phyloP scores from a whole-genome alignment of 306 rosid genomes.

The Mimosa pudica region DNA sequence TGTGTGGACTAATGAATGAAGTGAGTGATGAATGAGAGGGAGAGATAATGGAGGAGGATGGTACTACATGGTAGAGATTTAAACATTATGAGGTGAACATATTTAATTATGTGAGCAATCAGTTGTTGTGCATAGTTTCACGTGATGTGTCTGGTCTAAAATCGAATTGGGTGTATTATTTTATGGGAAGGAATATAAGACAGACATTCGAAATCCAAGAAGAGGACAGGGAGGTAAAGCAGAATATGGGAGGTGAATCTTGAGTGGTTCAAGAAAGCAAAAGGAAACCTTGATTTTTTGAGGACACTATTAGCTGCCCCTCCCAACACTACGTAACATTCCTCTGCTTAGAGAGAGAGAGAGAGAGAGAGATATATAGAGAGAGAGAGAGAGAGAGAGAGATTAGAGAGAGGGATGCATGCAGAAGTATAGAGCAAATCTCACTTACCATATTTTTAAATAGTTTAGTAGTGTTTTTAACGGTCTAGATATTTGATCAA shows the following conservation, averaged over 20 bases:
- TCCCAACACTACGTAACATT: slow-evolving; percentile 43
- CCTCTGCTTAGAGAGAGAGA: slow-evolving; percentile 27
- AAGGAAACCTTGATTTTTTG: neutral
- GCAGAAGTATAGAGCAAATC: slow-evolving; percentile 47
- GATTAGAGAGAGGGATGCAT: neutral
- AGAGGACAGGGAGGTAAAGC: slow-evolving; percentile 53
- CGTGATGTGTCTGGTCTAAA: slow-evolving; percentile 20
- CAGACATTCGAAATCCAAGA: slow-evolving; percentile 65
- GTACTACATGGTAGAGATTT: neutral
- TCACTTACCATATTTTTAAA: slow-evolving; percentile 43
- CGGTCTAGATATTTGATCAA: neutral
- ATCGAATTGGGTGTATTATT: slow-evolving; percentile 1
- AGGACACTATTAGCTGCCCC: neutral
- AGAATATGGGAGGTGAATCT: slow-evolving; percentile 54
- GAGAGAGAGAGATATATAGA: slow-evolving; percentile 33
- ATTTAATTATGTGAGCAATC: neutral
- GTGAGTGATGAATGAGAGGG: neutral
- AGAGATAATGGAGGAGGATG: slow-evolving; percentile 6
- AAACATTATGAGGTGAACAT: neutral
- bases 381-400: slow-evolving; percentile 28
- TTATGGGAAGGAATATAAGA: slow-evolving; percentile 21
- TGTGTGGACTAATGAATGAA: neutral
- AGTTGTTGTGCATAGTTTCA: neutral
- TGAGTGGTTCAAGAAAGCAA: slow-evolving; percentile 58
- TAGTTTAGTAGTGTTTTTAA: neutral